Conservation (phyloP, 306 rosid genomes). For the Pachyrhizus erosus region DNA sequence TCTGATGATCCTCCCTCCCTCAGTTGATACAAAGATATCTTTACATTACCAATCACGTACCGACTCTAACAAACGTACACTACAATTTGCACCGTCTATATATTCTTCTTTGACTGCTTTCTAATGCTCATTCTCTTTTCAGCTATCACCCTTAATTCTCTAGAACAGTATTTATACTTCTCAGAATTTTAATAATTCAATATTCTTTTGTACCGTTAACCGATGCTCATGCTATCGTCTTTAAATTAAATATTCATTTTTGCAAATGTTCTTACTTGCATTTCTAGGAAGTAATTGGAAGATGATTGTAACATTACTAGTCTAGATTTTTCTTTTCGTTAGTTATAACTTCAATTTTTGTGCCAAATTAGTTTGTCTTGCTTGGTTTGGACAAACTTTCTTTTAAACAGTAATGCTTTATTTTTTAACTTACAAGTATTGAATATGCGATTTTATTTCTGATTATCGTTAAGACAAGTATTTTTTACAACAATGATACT, state of each 20-base stretch:
- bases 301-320: background rate
- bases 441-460: too few relatives aligned
- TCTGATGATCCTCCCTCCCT: background rate
- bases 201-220: background rate
- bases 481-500: too few relatives aligned
- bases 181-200: background rate
- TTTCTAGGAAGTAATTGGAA: background rate
- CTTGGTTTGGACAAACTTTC: too few relatives aligned
- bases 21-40: conserved; percentile 1
- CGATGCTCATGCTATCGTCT: background rate
- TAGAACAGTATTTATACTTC: background rate
- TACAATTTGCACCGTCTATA: background rate
- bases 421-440: too few relatives aligned
- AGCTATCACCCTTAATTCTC: background rate
- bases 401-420: too few relatives aligned
- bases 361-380: background rate
- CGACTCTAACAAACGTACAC: background rate
- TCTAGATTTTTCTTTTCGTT: background rate
- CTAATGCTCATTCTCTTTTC: conserved; percentile 4
- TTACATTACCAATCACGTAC: background rate
- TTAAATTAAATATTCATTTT: background rate
- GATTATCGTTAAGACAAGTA: too few relatives aligned
- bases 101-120: background rate
- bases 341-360: too few relatives aligned
- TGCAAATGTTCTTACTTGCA: background rate